Base-by-base conservation (phyloP, 2,329 filamentous ascomycete species). In the Pyrenophora teres region DNA sequence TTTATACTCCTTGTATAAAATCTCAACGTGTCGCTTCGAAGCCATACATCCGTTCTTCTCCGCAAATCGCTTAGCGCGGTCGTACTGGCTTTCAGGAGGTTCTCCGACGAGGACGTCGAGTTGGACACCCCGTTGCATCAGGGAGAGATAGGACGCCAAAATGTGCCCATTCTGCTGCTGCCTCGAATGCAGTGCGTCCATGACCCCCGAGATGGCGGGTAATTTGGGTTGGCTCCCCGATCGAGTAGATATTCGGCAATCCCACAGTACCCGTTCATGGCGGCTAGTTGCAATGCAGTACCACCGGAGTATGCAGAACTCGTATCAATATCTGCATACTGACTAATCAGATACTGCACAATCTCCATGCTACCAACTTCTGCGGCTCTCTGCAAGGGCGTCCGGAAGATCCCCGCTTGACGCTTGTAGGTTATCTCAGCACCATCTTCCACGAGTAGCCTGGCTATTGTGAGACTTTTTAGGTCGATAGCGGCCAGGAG, bases 151-250 rank as follows among this genome's bases (percentile, higher is more conserved):
- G 31, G 27, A 35, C 48, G n/a, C 52, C 52, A 4, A 45, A 4
- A 30, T 16, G 52, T 6, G 33, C 40, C 42, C 43, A 44, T 23
- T 55, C 52, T 36, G 47, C 48, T 35, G 52, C 47, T 19, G 32
- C 52, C 18, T 55, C 52, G 19, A 55, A 40, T 1, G 52, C 52
- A 3, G 52, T 55, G 6, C 52, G 15, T 0, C 52, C 52, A 12
- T 42, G 0, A 4, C 46, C 46, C 46, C 2, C 35, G 15, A 6
- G 47, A 42, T 9, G 51, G 46, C 18, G 39, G 41, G 33, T 37
- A 30, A 21, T 48, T 41, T 3, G 40, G 18, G 40, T 55, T 27
- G 6, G 42, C 52, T 3, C 30, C 38, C 2, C 18, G 23, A 8
- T 47, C 42, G 4, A 46, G 23, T 10, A 55, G 36, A 2, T 46